phyloP scores from a whole-genome alignment of 2,329 filamentous ascomycete species.

The Stachybotrys echinatus region DNA sequence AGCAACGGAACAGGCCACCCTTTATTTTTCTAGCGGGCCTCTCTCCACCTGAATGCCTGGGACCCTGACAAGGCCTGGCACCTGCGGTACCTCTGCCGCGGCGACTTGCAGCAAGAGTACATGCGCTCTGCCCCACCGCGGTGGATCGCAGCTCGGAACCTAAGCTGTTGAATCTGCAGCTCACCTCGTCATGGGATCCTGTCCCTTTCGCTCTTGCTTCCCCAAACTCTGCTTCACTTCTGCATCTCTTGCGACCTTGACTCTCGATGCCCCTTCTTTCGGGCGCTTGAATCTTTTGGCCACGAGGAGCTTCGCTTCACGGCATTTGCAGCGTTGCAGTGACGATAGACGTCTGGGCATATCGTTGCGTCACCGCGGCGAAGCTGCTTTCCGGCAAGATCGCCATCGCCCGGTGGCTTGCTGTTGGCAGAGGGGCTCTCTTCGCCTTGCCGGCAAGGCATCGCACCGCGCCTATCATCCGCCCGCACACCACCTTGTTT shows the following conservation, averaged over 20 bases:
- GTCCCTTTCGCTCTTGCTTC: not conserved
- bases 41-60: not conserved
- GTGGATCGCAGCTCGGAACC: not conserved
- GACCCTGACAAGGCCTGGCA: not conserved
- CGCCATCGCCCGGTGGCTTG: not conserved
- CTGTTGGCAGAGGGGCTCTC: not conserved
- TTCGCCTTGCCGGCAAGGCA: not conserved
- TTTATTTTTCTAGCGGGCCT: not conserved
- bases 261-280: not conserved
- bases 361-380: not conserved
- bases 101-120: not conserved
- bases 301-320: too few species aligned
- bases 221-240: not conserved
- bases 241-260: not conserved
- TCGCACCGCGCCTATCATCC: too few species aligned
- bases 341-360: not conserved
- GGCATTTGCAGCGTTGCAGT: not conserved
- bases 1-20: not conserved
- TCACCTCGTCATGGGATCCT: not conserved
- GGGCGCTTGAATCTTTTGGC: too few species aligned
- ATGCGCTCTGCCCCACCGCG: not conserved
- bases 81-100: too few species aligned
- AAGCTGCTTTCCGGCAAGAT: not conserved
- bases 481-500: not conserved
- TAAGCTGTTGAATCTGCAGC: not conserved